Evolutionary conservation across 257 asterid genomes (phyloP), one percentile per base, ranked within the genome.

Genomic region (Salvia hispanica): DNA sequence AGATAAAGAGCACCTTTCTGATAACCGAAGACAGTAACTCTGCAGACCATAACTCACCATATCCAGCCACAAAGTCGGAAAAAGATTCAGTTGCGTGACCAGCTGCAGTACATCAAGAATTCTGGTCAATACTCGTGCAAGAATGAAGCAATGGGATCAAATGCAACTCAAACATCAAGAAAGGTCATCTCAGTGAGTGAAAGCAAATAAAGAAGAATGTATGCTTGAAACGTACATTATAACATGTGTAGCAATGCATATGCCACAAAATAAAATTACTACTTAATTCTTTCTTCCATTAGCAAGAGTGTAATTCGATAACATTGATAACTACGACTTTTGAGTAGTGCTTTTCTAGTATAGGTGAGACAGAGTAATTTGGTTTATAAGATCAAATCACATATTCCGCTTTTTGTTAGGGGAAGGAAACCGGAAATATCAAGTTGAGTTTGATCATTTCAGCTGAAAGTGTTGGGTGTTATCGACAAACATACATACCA

Each of bases 31-130:
- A 80, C 69, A 94, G 80, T 83, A 91, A 66, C 50, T 94, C 93
- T 64, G 99, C 88, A 69, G 96, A 91, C 99, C 99, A 94, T 62
- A 94, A 76, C 87, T 94, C 99, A 4, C 99, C 97, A 66, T 94
- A 95, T 58, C 99, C 99, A 54, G 78, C 99, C 81, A 91, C 99
- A 88, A 91, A 94, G 72, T 94, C 99, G 0, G 99, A 88, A 77
- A 91, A 91, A n/a, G 99, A 88, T 70, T 94, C 97, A 6, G 99
- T 88, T 11, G 77, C 97, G 68, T 94, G 97, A 71, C 99, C 99
- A 81, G 99, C 99, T 94, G 93, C 87, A 86, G 25, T 53, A 80
- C 56, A 82, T 47, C 61, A 75, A 62, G 62, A 37, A 48, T 55
- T 51, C 28, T 33, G 69, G 57, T 81, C 58, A 76, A 2, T 57